Percentiles rank a stretch among this genome's conserved stretches.
Conservation (phyloP, 2,329 filamentous ascomycete genomes). For the Cladobotryum protrusum region DNA sequence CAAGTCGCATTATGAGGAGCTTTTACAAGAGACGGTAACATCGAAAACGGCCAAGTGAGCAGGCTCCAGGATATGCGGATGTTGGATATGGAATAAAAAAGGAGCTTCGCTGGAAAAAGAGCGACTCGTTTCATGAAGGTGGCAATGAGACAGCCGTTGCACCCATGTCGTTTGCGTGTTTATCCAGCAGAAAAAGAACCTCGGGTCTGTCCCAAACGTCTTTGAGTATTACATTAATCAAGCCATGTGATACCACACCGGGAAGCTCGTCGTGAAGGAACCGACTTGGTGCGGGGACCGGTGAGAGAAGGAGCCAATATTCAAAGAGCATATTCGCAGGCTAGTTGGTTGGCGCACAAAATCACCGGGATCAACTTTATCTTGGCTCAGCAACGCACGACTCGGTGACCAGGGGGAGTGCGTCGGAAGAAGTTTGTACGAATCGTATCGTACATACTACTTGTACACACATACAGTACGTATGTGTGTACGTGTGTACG, state of each 20-base stretch:
- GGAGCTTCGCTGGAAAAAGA: not conserved
- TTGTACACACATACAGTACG: not conserved
- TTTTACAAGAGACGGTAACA: not conserved
- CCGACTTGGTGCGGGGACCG: constrained; percentile 17
- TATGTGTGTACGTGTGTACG: not conserved
- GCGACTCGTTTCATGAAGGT: no score
- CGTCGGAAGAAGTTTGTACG: no score
- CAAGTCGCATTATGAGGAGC: not conserved
- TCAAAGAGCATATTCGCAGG: not conserved
- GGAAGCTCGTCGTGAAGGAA: constrained; percentile 5
- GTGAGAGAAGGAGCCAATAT: constrained; percentile 17
- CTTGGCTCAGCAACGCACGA: constrained; percentile 8
- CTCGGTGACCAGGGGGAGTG: constrained; percentile 10
- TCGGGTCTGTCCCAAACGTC: not conserved
- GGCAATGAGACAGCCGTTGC: not conserved
- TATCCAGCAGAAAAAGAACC: not conserved
- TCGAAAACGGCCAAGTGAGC: not conserved
- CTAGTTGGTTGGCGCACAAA: not conserved
- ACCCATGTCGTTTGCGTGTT: not conserved
- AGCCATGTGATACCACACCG: constrained; percentile 11
- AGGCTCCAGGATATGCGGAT: no score
- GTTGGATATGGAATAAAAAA: no score
- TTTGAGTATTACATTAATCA: constrained; percentile 1
- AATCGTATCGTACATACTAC: no score
- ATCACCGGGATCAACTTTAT: constrained; percentile 1